These are phyloP conservation scores for Mycena venus DNA, from an alignment of 768 basidiomycete species.

Conservation along the genomic window DNA sequence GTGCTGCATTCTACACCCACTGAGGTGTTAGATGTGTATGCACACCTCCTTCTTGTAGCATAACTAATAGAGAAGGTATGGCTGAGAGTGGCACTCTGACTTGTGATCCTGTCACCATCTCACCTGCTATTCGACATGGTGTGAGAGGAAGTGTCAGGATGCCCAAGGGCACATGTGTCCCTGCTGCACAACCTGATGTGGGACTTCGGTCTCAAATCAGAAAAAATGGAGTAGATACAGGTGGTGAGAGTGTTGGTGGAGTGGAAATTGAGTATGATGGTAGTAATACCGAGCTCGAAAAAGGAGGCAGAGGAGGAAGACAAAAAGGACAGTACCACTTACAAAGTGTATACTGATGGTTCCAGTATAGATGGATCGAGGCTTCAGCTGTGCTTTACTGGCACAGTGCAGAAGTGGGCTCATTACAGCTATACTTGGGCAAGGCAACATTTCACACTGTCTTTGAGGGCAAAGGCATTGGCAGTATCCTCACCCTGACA, in stretches of 20 bases:
- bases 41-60: neutral
- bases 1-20: slow-evolving; percentile 26
- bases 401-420: neutral
- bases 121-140: neutral
- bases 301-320: slow-evolving; percentile 2
- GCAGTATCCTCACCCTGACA: slow-evolving; percentile 28
- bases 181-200: neutral
- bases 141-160: neutral
- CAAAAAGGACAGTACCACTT: neutral
- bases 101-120: neutral
- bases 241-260: neutral
- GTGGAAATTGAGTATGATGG: neutral
- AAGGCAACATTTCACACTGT: slow-evolving; percentile 34
- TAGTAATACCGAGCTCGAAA: neutral
- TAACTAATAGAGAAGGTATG: neutral
- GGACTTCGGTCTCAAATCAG: neutral
- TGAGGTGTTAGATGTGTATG: slow-evolving; percentile 24
- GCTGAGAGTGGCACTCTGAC: neutral
- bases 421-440: neutral
- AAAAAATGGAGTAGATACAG: neutral
- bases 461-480: slow-evolving; percentile 41
- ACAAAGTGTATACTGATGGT: slow-evolving; percentile 32
- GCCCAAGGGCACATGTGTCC: neutral
- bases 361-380: slow-evolving; percentile 37
- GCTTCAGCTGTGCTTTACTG: slow-evolving; percentile 34